These are phyloP conservation scores for Suillus subalutaceus DNA, from an alignment of 768 basidiomycete species.

Conservation along the genomic window DNA sequence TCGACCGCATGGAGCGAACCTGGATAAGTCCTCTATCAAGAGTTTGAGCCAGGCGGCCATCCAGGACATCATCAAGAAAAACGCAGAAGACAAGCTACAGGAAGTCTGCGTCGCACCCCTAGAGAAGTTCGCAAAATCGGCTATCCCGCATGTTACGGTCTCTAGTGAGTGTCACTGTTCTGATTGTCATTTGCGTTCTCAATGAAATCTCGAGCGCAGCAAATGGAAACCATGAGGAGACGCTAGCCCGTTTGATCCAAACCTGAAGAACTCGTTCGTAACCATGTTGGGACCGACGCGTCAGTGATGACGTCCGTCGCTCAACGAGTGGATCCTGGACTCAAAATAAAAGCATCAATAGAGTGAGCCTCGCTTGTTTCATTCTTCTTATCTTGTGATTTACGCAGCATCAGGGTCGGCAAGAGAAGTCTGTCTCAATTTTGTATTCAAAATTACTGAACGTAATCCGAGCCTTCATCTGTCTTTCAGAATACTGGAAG, in stretches of 20 bases:
- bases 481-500: slow-evolving; percentile 23
- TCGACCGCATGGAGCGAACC: not conserved
- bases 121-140: not conserved
- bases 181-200: not conserved
- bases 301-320: not conserved
- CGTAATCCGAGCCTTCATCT: not conserved
- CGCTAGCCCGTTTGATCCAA: not conserved
- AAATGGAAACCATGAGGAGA: not conserved
- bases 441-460: slow-evolving; percentile 12
- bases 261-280: not conserved
- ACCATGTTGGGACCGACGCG: not conserved
- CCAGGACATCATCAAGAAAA: not conserved
- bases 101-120: not conserved
- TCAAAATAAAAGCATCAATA: not conserved
- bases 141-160: not conserved
- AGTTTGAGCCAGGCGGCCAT: not conserved
- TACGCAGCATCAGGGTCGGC: slow-evolving; percentile 5
- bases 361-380: not conserved
- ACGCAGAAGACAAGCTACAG: not conserved
- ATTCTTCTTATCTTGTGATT: not conserved
- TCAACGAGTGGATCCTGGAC: not conserved
- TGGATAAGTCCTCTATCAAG: not conserved
- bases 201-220: not conserved
- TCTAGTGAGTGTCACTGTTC: not conserved
- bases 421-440: slow-evolving; percentile 11